Conservation (phyloP, 257 asterid genomes). For the Petunia axillaris region DNA sequence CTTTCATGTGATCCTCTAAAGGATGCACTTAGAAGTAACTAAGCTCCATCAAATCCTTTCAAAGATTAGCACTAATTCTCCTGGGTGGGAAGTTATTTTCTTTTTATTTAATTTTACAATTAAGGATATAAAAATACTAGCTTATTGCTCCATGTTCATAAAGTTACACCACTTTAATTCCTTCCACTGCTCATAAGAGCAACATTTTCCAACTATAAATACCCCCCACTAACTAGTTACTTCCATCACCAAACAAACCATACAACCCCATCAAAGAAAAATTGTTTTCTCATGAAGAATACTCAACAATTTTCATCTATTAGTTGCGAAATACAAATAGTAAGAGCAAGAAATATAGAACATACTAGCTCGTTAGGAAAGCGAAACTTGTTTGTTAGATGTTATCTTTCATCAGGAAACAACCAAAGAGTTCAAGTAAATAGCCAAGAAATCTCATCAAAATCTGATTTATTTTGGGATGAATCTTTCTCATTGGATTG, state of each 20-base stretch:
- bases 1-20: conserved; percentile 26
- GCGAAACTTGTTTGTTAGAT: conserved; percentile 52
- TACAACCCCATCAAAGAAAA: neutral
- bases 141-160: conserved; percentile 29
- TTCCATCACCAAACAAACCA: conserved; percentile 30
- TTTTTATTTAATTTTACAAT: neutral
- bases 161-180: conserved; percentile 25
- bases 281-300: conserved; percentile 36
- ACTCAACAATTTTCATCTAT: conserved; percentile 31
- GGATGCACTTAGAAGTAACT: conserved; percentile 26
- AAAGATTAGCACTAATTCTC: conserved; percentile 17
- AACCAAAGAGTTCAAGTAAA: conserved; percentile 49
- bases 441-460: conserved; percentile 50
- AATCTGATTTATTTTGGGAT: conserved; percentile 51
- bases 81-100: conserved; percentile 28
- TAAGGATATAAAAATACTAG: neutral
- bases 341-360: conserved; percentile 53
- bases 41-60: neutral
- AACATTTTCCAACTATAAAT: conserved; percentile 38
- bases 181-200: conserved; percentile 24
- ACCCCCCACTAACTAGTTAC: conserved; percentile 21
- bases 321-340: conserved; percentile 46
- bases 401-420: conserved; percentile 55
- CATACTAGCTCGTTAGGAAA: conserved; percentile 30
- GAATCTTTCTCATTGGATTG: conserved; percentile 60